Conservation (phyloP, 1,284 basidiomycete genomes). For the Pascua sp. region DNA sequence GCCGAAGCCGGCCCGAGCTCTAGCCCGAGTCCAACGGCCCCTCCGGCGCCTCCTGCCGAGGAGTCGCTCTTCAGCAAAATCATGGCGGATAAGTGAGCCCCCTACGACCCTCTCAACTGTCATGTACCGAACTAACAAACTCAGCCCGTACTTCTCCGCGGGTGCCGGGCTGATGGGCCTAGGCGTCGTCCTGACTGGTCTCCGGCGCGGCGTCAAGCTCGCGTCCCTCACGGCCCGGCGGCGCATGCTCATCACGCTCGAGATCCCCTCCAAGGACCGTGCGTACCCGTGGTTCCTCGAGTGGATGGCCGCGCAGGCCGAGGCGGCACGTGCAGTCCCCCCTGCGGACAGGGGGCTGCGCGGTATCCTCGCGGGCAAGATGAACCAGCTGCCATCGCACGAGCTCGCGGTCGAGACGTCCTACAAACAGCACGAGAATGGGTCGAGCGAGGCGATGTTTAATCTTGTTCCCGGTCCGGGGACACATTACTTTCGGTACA, state of each 20-base stretch:
- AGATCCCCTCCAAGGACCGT: slow-evolving; percentile 93
- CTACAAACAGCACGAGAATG: slow-evolving; percentile 82
- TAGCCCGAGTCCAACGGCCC: too few species aligned
- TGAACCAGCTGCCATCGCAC: slow-evolving; percentile 69
- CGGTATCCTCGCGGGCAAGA: slow-evolving; percentile 30
- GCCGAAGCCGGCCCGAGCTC: too few species aligned
- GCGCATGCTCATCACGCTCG: slow-evolving; percentile 87
- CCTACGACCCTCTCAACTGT: too few species aligned
- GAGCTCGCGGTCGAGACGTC: slow-evolving; percentile 92
- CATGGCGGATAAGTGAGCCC: slow-evolving; percentile 42
- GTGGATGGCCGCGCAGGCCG: slow-evolving; percentile 72
- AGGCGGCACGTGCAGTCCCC: slow-evolving; percentile 23
- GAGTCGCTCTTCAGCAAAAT: slow-evolving; percentile 25
- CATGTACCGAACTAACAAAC: not conserved
- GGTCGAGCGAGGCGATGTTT: slow-evolving; percentile 80
- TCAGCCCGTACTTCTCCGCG: slow-evolving; percentile 89
- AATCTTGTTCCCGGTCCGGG: slow-evolving; percentile 94
- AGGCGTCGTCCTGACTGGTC: slow-evolving; percentile 71
- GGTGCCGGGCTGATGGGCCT: slow-evolving; percentile 94
- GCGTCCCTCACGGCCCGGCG: slow-evolving; percentile 75
- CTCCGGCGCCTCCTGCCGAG: not conserved
- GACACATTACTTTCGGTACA: slow-evolving; percentile 86
- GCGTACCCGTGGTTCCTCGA: slow-evolving; percentile 95
- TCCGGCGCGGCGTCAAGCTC: slow-evolving; percentile 68
- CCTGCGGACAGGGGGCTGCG: slow-evolving; percentile 19